Evolutionary conservation across 768 basidiomycete genomes (phyloP), one percentile per base, ranked within the genome.

Genomic region (Exsudoporus frostii): DNA sequence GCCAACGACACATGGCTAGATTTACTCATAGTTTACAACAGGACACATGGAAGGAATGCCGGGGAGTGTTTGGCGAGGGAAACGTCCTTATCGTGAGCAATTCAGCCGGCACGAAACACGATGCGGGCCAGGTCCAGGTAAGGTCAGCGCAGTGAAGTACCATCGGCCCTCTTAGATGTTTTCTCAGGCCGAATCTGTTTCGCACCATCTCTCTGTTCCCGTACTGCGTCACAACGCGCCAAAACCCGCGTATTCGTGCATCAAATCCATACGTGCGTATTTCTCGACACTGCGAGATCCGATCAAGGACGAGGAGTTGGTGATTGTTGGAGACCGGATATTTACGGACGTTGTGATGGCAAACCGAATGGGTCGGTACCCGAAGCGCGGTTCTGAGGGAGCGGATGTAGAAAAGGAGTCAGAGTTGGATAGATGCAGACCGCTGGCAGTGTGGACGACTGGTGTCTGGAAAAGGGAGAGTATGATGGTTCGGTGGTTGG

Each of bases 81-180:
- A 88, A 92, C 54, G 81, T 99, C 6, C 74, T 99, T 55, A 83
- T 98, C 42, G 95, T 98, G 32, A 92, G 90, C 69, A 99, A 99
- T 66, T 94, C 95, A 19, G 92, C 92, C 0, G 95, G 96, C 2
- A 89, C 91, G 24, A 79, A 75, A 51, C 77, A 84, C 51, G 91
- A 92, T 57, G 75, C 85, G 0, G 88, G 86, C 19, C 83, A 83
- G 14, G 80, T 98, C 41, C 90, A 94, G 71, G 95, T 92, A 58
- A 60, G 79, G 75, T 45, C 25, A 3, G 4, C 0, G 7, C 10
- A 20, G 39, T 8, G 7, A 3, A 2, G 19, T 29, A 7, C 5
- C 17, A 4, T 27, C 6, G 2, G 17, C 19, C n/a, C 5, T 19
- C 48, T 46, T 30, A 46, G 30, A 50, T 13, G 17, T 15, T 15